A percentile compares a stretch with the other conserved stretches of the same genome.
These are phyloP conservation scores for Colletotrichum scovillei DNA, from an alignment of 2,329 filamentous ascomycete species.

Conservation along the genomic window DNA sequence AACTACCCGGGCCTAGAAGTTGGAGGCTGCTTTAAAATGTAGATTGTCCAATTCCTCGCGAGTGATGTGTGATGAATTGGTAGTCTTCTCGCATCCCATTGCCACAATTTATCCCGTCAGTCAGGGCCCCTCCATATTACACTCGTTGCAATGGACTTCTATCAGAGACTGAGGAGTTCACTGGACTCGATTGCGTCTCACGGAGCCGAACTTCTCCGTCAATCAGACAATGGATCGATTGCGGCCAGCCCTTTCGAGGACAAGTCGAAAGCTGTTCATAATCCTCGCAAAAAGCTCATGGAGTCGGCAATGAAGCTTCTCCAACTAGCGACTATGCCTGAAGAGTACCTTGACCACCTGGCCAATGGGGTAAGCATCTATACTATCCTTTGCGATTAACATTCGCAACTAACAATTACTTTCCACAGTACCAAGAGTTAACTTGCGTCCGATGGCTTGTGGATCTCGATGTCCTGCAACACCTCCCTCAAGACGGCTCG, in stretches of 20 bases:
- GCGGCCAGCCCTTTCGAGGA: not conserved
- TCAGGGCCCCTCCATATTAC: too few species aligned
- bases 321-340: not conserved
- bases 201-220: not conserved
- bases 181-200: not conserved
- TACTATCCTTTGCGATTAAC: not conserved
- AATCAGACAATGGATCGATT: not conserved
- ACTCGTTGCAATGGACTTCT: slow-evolving; percentile 2
- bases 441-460: slow-evolving; percentile 6
- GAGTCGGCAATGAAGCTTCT: slow-evolving; percentile 2
- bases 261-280: not conserved
- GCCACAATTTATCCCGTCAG: too few species aligned
- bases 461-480: slow-evolving; percentile 33
- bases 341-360: not conserved
- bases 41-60: too few species aligned
- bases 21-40: too few species aligned
- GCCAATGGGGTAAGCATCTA: not conserved
- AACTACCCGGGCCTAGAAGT: too few species aligned
- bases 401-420: not conserved
- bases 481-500: slow-evolving; percentile 31
- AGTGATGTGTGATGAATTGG: too few species aligned
- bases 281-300: slow-evolving; percentile 3
- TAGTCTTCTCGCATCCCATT: too few species aligned
- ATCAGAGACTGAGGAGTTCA: not conserved
- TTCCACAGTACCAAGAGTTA: not conserved